Evolutionary conservation across 192 early-diverging fungal species (phyloP).

Genomic region (Paraglomus brasilianum): DNA sequence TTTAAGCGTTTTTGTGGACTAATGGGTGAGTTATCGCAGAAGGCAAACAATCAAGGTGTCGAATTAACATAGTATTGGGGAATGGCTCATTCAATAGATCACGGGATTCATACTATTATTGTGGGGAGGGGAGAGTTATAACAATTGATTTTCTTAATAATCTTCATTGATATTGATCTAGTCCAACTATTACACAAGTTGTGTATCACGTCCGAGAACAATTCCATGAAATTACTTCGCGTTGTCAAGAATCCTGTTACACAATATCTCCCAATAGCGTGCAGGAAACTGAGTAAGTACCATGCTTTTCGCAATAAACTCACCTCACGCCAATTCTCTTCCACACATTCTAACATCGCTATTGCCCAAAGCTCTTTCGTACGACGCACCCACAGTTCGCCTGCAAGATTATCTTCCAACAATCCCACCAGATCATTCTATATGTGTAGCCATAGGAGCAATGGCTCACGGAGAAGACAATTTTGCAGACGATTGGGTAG

Average conservation of each 20-base stretch:
- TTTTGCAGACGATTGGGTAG: slow-evolving; percentile 93
- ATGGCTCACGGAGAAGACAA: slow-evolving; percentile 95
- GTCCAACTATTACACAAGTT: slow-evolving; percentile 98
- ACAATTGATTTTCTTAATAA: neutral
- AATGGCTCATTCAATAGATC: no score
- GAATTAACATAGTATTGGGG: no score
- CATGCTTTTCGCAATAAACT: neutral
- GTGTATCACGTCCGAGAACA: slow-evolving; percentile 88
- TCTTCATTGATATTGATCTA: slow-evolving; percentile 31
- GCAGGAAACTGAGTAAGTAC: slow-evolving; percentile 76
- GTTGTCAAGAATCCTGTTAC: slow-evolving; percentile 98
- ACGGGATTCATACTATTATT: neutral
- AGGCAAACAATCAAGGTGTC: neutral
- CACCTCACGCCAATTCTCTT: neutral
- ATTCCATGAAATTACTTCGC: slow-evolving; percentile 89
- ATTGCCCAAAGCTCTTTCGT: slow-evolving; percentile 69
- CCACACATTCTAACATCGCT: neutral
- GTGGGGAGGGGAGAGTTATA: neutral
- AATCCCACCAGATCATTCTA: slow-evolving; percentile 73
- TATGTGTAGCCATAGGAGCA: slow-evolving; percentile 92
- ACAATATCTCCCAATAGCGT: slow-evolving; percentile 91
- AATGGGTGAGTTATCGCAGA: slow-evolving; percentile 76
- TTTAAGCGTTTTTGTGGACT: slow-evolving; percentile 98
- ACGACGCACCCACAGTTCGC: slow-evolving; percentile 82
- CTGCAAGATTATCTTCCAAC: slow-evolving; percentile 79